Evolutionary conservation across 2,329 filamentous ascomycete species (phyloP), one percentile per base, ranked within the genome.

Genomic region (Aspergillus niger): DNA sequence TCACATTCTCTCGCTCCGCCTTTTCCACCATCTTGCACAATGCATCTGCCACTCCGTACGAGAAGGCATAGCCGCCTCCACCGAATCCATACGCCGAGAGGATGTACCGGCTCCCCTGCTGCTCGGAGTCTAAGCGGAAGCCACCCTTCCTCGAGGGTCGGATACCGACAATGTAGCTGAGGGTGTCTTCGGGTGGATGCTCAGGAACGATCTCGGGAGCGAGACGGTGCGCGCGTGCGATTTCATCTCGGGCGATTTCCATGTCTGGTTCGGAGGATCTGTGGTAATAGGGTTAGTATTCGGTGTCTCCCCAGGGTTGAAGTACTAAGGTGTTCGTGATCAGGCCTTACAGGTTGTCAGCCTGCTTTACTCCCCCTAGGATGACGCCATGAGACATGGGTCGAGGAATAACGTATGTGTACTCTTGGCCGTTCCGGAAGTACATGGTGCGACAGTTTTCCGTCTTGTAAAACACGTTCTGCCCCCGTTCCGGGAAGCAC

Each of bases 1-100:
- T 72, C 11, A 76, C 65, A 58, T 71, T 66, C 13, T 72, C 68
- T 10, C 68, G 67, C 52, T 76, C 74, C 1, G 63, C 63, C n/a
- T 60, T 64, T 57, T 74, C 70, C 11, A 76, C 73, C 72, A 76
- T 76, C 60, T 68, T 72, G n/a, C 69, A 60, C 41, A 76, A 41
- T 5, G 72, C 70, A 64, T 76, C 71, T 0, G 72, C 74, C 38
- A 76, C 65, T 0, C 75, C 75, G 54, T 77, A 76, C 2, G 73
- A 75, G 55, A 76, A 77, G 1, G 74, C 70, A 65, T 76, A 77
- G 1, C 75, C 75, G 10, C 73, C 74, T 13, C 75, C 75, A 2
- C 74, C 75, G 58, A 76, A 76, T 1, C 74, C 75, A 59, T 77
- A 77, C 0, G 75, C 75, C 0, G 74, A 76, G 5, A 77, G 38